Base-by-base conservation (phyloP, 371 early-diverging fungal genomes). In the Lichtheimia hyalospora region DNA sequence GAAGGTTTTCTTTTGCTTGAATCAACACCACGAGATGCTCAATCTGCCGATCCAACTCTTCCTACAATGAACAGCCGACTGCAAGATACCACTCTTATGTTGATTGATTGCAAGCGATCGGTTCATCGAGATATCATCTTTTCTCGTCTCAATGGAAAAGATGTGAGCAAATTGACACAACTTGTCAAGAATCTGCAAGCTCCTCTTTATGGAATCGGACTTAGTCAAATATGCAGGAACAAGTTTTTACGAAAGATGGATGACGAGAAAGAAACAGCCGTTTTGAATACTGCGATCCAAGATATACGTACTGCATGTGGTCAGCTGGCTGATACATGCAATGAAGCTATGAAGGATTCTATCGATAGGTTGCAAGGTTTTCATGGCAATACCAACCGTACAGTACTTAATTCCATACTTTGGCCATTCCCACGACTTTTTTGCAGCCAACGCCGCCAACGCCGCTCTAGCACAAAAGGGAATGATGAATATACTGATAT, bases 31-130 rank as follows among this genome's bases (percentile, higher is more conserved):
- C 28, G 51, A 3, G 52, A 49, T 3, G 41, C 66, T 3, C 34
- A 34, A 34, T 2, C 34, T 34, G 34, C 34, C 10, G 34, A 34
- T 34, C 34, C 34, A 0, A 58, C 68, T 0, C 57, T 78, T 3
- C 68, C 71, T 1, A 48, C 64, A 2, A 43, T 78, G 6, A 71
- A 73, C 18, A 41, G 63, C 3, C 61, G 63, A 1, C 51, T 78
- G 3, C 64, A 75, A 24, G 67, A 64, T 23, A 68, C 62, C 16
- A 40, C 66, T 0, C 44, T 78, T 0, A 25, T 68, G 14, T 55
- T 78, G 55, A 75, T 75, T 51, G 79, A 78, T 10, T 66, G 71
- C 55, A 78, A 78, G 61, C 73, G 71, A 20, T 67, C 75, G 1
- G 75, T 78, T 0, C 73, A 75, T 21, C 63, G 79, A 34, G 79